These are phyloP conservation scores for Anastatica hierochuntica DNA, from an alignment of 345 rosid species.

Conservation along the genomic window DNA sequence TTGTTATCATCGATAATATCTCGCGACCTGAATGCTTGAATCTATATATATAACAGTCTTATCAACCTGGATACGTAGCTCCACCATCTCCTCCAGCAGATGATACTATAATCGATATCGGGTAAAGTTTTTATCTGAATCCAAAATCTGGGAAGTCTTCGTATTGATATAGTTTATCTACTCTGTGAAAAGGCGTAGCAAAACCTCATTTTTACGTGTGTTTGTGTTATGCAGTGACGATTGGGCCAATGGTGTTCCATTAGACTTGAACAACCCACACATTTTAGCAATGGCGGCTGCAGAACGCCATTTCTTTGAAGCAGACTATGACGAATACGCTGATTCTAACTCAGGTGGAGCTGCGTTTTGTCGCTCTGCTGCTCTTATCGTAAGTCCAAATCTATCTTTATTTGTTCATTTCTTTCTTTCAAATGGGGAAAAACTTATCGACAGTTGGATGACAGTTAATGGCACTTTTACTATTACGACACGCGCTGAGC, in stretches of 20 bases:
- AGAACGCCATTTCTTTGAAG: conserved; percentile 77
- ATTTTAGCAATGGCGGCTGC: conserved; percentile 86
- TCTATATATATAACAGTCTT: conserved; percentile 51
- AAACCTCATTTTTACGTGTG: not conserved
- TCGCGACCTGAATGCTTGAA: too few species aligned
- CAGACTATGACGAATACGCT: conserved; percentile 78
- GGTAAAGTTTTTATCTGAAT: conserved; percentile 32
- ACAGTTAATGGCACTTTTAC: conserved; percentile 92
- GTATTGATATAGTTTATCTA: too few species aligned
- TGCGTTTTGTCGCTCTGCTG: conserved; percentile 93
- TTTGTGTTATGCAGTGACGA: conserved; percentile 42
- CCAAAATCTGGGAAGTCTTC: too few species aligned
- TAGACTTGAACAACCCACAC: conserved; percentile 79
- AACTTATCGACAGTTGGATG: conserved; percentile 8
- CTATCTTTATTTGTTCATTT: not conserved
- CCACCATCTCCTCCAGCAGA: conserved; percentile 59
- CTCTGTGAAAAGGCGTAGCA: too few species aligned
- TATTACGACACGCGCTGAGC: conserved; percentile 74
- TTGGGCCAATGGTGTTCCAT: conserved; percentile 60
- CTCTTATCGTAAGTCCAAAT: conserved; percentile 57
- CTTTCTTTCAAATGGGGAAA: not conserved
- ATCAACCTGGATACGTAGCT: conserved; percentile 77
- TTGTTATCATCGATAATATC: too few species aligned
- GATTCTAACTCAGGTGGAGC: conserved; percentile 83
- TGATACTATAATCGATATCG: conserved; percentile 61